Percentiles rank a stretch among this genome's conserved stretches.
Conservation (phyloP, 495 filamentous ascomycete species). For the Aspergillus diversus region DNA sequence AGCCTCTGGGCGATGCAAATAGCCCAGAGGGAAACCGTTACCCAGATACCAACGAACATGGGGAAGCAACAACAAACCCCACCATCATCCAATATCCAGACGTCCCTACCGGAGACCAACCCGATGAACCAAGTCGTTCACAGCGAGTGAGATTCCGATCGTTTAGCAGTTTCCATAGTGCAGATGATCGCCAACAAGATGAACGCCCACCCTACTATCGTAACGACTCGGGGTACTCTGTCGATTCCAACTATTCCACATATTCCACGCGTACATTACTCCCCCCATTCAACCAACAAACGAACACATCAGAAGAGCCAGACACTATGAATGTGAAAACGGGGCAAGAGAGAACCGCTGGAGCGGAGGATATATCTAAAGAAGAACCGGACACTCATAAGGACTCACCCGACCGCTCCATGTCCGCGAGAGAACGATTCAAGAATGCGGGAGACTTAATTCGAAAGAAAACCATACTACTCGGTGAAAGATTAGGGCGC, state of each 20-base stretch:
- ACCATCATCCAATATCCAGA: not conserved
- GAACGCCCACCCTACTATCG: slow-evolving; percentile 22
- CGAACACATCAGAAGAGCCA: not conserved
- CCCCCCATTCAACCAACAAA: slow-evolving; percentile 14
- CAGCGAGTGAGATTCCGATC: slow-evolving; percentile 26
- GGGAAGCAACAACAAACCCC: not conserved
- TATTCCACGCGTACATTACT: slow-evolving; percentile 17
- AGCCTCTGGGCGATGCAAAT: slow-evolving; percentile 11
- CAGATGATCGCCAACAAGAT: slow-evolving; percentile 10
- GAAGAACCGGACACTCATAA: not conserved
- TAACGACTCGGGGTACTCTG: slow-evolving; percentile 25
- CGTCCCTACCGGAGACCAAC: not conserved
- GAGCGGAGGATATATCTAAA: not conserved
- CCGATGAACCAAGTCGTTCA: slow-evolving; percentile 3
- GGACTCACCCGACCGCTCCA: slow-evolving; percentile 18
- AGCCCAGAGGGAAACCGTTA: not conserved
- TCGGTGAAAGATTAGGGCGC: slow-evolving; percentile 45
- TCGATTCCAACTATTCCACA: slow-evolving; percentile 19
- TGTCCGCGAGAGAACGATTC: slow-evolving; percentile 35
- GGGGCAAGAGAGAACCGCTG: not conserved
- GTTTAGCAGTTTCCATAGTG: slow-evolving; percentile 19
- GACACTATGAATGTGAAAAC: not conserved
- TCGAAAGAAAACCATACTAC: slow-evolving; percentile 38
- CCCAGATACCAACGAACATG: not conserved
- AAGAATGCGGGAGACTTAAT: slow-evolving; percentile 40